Evolutionary conservation across 805 yeast genomes (phyloP).

Genomic region (Hanseniaspora lachancei): DNA sequence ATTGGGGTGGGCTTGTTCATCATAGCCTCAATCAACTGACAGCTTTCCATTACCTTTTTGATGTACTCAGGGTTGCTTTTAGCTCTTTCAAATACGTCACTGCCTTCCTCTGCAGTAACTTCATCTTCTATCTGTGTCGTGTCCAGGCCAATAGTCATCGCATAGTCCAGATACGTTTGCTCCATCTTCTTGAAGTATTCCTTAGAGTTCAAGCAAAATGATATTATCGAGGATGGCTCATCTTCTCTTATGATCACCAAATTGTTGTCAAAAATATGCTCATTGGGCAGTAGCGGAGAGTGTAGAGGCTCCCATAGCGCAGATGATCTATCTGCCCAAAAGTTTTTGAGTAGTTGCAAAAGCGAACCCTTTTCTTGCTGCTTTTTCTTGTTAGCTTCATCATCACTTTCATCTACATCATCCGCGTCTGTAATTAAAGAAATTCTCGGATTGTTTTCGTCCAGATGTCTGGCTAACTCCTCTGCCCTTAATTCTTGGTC

Average conservation of each 20-base stretch:
- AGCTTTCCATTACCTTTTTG: conserved; percentile 11
- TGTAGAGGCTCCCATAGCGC: conserved; percentile 86
- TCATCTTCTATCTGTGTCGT: neutral
- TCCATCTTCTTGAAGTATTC: conserved; percentile 63
- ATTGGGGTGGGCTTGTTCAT: conserved; percentile 76
- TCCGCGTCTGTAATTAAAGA: conserved; percentile 16
- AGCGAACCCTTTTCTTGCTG: conserved; percentile 62
- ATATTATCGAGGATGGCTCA: conserved; percentile 89
- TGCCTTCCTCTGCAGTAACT: conserved; percentile 17
- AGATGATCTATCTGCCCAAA: conserved; percentile 97
- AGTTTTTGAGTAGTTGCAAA: conserved; percentile 70
- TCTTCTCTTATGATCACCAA: conserved; percentile 89
- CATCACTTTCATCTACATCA: neutral
- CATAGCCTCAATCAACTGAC: conserved; percentile 41
- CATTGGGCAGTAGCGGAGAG: conserved; percentile 65
- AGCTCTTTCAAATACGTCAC: conserved; percentile 14
- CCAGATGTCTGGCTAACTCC: conserved; percentile 1
- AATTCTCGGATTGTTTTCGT: conserved; percentile 14
- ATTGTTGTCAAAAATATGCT: conserved; percentile 87
- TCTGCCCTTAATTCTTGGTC: conserved; percentile 8
- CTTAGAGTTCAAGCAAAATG: conserved; percentile 75
- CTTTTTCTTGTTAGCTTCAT: conserved; percentile 15
- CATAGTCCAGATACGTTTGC: conserved; percentile 20
- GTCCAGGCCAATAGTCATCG: conserved; percentile 14
- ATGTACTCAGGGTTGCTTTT: conserved; percentile 4